phyloP scores from a whole-genome alignment of 805 yeast genomes.

The Suhomyces sp. region DNA sequence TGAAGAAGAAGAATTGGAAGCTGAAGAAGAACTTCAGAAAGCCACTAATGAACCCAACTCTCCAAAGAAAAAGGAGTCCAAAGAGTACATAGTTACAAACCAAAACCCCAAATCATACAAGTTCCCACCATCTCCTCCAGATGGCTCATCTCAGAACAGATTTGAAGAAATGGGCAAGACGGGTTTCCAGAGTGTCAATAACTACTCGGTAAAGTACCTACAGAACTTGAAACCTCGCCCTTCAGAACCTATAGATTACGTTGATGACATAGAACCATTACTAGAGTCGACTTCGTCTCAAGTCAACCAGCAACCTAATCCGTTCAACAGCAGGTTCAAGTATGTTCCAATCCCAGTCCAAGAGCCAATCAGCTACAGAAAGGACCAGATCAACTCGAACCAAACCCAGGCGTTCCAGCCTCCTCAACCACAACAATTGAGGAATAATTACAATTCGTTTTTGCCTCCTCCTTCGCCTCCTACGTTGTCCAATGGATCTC shows the following conservation, averaged over 20 bases:
- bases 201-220: conserved; percentile 43
- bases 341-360: conserved; percentile 43
- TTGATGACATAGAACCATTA: conserved; percentile 35
- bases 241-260: conserved; percentile 17
- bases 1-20: conserved; percentile 27
- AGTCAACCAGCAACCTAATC: background rate
- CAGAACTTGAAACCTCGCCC: conserved; percentile 23
- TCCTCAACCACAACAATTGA: conserved; percentile 6
- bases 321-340: conserved; percentile 10
- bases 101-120: conserved; percentile 49
- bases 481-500: conserved; percentile 31
- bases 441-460: conserved; percentile 18
- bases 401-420: conserved; percentile 2
- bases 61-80: conserved; percentile 9
- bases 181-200: conserved; percentile 15
- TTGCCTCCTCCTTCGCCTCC: conserved; percentile 41
- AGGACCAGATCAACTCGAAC: conserved; percentile 3
- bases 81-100: conserved; percentile 49
- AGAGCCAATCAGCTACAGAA: conserved; percentile 24
- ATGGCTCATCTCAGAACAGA: background rate
- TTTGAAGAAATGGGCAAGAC: background rate
- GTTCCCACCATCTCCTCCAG: conserved; percentile 49
- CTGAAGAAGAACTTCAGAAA: conserved; percentile 3
- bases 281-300: conserved; percentile 13
- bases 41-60: conserved; percentile 1